A percentile compares a stretch with the other conserved stretches of the same genome.
Conservation (phyloP, 2,329 filamentous ascomycete species). For the Fusarium abutilonis region DNA sequence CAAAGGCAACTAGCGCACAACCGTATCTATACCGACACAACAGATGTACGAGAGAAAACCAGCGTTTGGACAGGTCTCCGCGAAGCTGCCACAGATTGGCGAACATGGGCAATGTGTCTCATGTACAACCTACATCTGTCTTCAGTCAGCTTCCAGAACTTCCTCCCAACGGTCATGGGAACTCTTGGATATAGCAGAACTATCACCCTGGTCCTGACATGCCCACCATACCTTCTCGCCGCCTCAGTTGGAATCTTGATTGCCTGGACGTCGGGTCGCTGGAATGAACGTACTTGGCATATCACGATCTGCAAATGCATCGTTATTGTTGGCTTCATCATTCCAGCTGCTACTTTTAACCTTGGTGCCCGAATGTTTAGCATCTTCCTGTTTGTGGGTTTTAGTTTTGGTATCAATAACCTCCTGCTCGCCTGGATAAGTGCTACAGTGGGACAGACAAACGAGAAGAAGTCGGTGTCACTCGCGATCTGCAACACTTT, state of each 20-base stretch:
- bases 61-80: conserved; percentile 49
- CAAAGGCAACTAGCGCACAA: conserved; percentile 55
- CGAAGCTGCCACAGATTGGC: conserved; percentile 43
- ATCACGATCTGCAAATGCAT: conserved; percentile 48
- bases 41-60: conserved; percentile 48
- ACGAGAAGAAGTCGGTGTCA: conserved; percentile 55
- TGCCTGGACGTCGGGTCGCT: conserved; percentile 52
- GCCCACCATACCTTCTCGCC: conserved; percentile 60
- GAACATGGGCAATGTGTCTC: conserved; percentile 44
- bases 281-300: conserved; percentile 50
- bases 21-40: conserved; percentile 49
- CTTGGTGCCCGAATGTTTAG: conserved; percentile 37
- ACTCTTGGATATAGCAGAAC: conserved; percentile 58
- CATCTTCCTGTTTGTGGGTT: conserved; percentile 53
- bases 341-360: conserved; percentile 41
- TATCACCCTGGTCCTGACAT: conserved; percentile 60
- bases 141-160: conserved; percentile 46
- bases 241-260: conserved; percentile 37
- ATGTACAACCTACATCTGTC: conserved; percentile 44
- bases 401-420: conserved; percentile 54
- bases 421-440: conserved; percentile 56
- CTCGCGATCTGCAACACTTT: conserved; percentile 33
- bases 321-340: conserved; percentile 47
- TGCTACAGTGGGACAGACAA: conserved; percentile 53
- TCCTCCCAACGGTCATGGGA: conserved; percentile 52